Evolutionary conservation across 2,329 filamentous ascomycete species (phyloP), one percentile per base, ranked within the genome.

Genomic region (Phaeosphaeria sp.): DNA sequence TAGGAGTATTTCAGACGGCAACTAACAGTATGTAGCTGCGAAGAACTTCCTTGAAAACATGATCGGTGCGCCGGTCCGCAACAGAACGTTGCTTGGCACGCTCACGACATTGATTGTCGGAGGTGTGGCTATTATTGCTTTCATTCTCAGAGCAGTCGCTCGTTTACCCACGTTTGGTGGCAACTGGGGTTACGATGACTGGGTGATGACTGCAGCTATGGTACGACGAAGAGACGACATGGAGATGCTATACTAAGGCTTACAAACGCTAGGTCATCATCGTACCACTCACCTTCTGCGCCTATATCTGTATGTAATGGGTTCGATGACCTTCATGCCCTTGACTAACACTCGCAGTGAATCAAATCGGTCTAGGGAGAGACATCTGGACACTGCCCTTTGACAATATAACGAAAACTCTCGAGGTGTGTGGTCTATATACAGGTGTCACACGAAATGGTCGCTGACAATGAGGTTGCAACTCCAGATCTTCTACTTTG

Each of bases 361-460:
- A 56, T 46, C 64, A 73, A 27, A 75, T 81, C 48, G 84, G 83
- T 0, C 67, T 85, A 6, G 82, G 83, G 1, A 78, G 70, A 18
- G 83, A 86, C 55, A 77, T 85, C 25, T 86, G 83, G 83, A 81
- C 80, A 0, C 60, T 86, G 1, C 62, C 73, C 0, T 68, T 75
- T 1, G 66, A 77, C 0, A 72, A 78, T n/a, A 78, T 86, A 41
- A 81, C 78, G 7, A 63, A 66, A 0, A 82, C 86, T 25, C 67
- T 77, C 7, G 72, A 75, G 42, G 72, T 71, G 59, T 55, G 66
- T 42, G 1, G 21, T 1, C 2, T 6, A 21, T 17, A 5, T 21
- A 1, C 42, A 44, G 1, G 15, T 21, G 18, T 10, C 3, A 44
- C 1, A 21, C 3, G 4, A 21, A 21, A 1, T 15, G 1, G 6